Evolutionary conservation across 495 filamentous ascomycete species (phyloP).

Genomic region (Aspergillus cavernicola): DNA sequence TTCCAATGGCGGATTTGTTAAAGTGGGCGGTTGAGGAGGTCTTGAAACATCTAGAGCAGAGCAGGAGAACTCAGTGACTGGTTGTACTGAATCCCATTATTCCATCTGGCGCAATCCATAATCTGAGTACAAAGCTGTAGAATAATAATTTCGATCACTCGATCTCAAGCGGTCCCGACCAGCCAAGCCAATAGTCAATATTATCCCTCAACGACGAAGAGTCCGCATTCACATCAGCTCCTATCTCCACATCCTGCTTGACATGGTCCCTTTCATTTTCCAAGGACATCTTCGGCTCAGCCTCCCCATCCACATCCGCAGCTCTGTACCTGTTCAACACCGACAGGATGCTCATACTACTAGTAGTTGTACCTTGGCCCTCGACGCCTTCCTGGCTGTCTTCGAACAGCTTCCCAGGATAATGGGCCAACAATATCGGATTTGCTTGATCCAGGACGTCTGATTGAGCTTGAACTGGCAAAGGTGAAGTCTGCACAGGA

Average conservation of each 20-base stretch:
- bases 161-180: conserved; percentile 38
- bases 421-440: neutral
- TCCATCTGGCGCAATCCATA: neutral
- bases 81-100: neutral
- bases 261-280: neutral
- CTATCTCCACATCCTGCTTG: neutral
- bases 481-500: neutral
- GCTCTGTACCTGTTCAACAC: neutral
- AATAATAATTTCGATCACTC: too few species aligned
- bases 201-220: conserved; percentile 19
- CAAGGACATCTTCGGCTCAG: neutral
- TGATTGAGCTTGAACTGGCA: neutral
- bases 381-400: too few species aligned
- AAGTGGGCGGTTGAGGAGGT: conserved; percentile 46
- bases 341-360: neutral
- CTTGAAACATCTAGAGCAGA: conserved; percentile 21
- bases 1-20: conserved; percentile 35
- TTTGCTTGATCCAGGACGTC: neutral
- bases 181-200: conserved; percentile 38
- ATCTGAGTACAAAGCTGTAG: neutral
- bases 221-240: neutral
- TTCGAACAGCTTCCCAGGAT: neutral
- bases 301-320: neutral
- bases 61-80: neutral
- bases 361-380: neutral